These are phyloP conservation scores for Nitzschia palea DNA, from an alignment of 108 stramenopile genomes.

Conservation along the genomic window DNA sequence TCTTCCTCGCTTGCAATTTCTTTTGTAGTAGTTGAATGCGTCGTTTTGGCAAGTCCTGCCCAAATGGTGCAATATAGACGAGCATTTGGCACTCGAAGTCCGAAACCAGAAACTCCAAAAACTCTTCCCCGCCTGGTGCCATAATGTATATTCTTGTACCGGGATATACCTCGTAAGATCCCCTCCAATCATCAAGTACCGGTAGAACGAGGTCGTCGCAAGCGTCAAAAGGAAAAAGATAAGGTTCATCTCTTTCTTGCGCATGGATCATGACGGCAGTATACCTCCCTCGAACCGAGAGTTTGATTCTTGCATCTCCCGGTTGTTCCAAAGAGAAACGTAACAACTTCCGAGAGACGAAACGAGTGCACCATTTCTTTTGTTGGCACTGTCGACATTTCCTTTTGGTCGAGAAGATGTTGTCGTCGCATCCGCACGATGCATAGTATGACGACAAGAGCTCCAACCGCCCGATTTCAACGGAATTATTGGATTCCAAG, in stretches of 20 bases:
- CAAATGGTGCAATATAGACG: neutral
- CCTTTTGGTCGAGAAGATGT: neutral
- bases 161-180: neutral
- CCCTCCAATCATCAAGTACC: slow-evolving; percentile 10
- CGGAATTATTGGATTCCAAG: no score
- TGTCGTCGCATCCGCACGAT: neutral
- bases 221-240: no score
- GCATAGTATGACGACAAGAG: slow-evolving; percentile 2
- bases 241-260: no score
- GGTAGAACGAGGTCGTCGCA: no score
- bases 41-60: slow-evolving; percentile 10
- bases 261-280: no score
- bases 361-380: neutral
- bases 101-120: slow-evolving; percentile 1
- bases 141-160: neutral
- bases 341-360: slow-evolving; percentile 10
- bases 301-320: neutral
- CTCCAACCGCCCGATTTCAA: slow-evolving; percentile 8
- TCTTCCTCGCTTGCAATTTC: neutral
- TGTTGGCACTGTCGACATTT: neutral
- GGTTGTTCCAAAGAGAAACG: neutral
- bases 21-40: slow-evolving; percentile 1
- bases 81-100: neutral
- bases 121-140: slow-evolving; percentile 2
- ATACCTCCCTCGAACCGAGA: neutral